Percentiles rank a stretch among this genome's conserved stretches.
phyloP scores from a whole-genome alignment of 495 filamentous ascomycete species.

The Aspergillus sclerotioniger region DNA sequence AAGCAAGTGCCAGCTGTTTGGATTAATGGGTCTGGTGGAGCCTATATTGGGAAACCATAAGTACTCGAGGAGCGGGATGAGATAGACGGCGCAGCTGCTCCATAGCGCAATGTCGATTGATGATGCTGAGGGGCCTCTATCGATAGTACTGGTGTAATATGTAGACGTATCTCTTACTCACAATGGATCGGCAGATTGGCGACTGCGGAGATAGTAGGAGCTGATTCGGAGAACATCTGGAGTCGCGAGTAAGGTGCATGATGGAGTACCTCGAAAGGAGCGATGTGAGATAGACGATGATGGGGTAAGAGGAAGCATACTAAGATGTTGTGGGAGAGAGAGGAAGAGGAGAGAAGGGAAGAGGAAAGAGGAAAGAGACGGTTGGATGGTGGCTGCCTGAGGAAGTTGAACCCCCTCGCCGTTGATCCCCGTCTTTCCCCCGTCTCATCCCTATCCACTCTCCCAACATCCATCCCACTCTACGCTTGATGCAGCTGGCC shows the following conservation, averaged over 20 bases:
- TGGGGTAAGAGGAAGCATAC: neutral
- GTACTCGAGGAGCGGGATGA: slow-evolving; percentile 1
- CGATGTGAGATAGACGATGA: neutral
- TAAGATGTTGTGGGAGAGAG: neutral
- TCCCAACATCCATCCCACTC: too few species aligned
- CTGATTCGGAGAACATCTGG: slow-evolving; percentile 16
- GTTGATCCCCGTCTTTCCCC: too few species aligned
- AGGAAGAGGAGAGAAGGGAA: neutral
- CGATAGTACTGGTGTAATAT: slow-evolving; percentile 7
- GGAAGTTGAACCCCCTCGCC: too few species aligned
- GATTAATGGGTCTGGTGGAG: slow-evolving; percentile 8
- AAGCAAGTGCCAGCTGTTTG: neutral
- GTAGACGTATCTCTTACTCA: slow-evolving; percentile 5
- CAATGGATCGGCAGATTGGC: slow-evolving; percentile 21
- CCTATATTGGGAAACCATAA: neutral
- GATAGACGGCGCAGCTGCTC: slow-evolving; percentile 7
- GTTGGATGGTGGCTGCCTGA: too few species aligned
- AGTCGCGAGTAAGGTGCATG: slow-evolving; percentile 7
- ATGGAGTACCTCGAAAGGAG: neutral
- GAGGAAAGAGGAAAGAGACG: neutral
- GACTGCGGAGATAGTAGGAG: slow-evolving; percentile 8
- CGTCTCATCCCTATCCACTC: too few species aligned
- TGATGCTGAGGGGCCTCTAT: slow-evolving; percentile 7
- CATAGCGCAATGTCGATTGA: slow-evolving; percentile 14
- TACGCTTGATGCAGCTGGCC: too few species aligned